Conservation (phyloP, 345 rosid genomes). For the Erysimum cheiranthoides region DNA sequence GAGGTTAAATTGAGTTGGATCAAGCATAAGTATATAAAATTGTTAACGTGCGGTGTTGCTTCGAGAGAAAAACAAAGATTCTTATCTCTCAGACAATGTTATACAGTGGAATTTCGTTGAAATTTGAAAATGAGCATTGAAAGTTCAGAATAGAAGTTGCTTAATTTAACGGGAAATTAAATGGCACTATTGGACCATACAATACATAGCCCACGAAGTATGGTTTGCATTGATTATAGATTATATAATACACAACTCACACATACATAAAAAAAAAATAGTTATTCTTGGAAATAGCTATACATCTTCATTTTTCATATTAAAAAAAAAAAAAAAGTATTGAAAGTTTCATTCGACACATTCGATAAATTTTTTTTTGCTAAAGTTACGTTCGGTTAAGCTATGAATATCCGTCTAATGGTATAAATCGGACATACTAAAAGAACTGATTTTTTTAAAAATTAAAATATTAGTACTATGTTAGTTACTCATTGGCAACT, state of each 20-base stretch:
- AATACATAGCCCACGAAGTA: background rate
- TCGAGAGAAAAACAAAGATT: conserved; percentile 22
- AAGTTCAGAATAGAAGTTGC: conserved; percentile 5
- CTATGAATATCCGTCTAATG: too few species aligned
- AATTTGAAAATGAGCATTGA: background rate
- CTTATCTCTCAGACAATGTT: background rate
- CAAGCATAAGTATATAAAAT: background rate
- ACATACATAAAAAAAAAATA: too few species aligned
- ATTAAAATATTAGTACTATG: too few species aligned
- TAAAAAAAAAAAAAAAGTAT: background rate
- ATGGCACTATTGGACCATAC: conserved; percentile 14
- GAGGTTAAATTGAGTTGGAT: conserved; percentile 17
- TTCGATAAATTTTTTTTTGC: background rate
- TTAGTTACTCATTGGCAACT: too few species aligned
- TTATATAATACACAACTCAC: background rate
- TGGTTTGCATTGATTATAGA: conserved; percentile 23
- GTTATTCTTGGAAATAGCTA: too few species aligned
- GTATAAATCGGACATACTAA: too few species aligned
- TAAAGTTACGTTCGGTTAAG: too few species aligned
- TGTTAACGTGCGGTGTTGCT: conserved; percentile 22
- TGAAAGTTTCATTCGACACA: background rate
- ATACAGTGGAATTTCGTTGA: background rate
- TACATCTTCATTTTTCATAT: too few species aligned
- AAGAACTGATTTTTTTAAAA: too few species aligned
- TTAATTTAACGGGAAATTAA: conserved; percentile 9